phyloP scores from a whole-genome alignment of 1,284 basidiomycete genomes.

The Ganoderma multipileum region DNA sequence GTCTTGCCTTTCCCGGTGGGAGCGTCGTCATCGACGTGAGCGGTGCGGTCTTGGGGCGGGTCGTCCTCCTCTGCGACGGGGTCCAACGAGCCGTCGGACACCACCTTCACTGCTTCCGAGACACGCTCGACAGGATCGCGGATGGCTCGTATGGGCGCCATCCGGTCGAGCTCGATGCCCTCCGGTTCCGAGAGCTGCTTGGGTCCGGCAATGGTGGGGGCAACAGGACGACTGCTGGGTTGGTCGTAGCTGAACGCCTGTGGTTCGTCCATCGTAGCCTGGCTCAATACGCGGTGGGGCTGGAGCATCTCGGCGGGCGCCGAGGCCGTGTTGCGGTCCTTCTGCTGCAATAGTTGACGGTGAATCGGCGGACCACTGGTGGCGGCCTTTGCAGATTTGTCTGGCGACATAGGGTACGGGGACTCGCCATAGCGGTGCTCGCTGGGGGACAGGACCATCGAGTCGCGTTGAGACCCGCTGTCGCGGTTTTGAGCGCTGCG shows the following conservation, averaged over 20 bases:
- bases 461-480: slow-evolving; percentile 26
- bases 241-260: slow-evolving; percentile 42
- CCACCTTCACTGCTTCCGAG: slow-evolving; percentile 19
- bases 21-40: not conserved
- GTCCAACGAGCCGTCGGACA: slow-evolving; percentile 24
- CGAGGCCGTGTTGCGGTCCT: slow-evolving; percentile 41
- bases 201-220: slow-evolving; percentile 18
- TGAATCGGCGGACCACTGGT: not conserved
- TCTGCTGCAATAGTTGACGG: not conserved
- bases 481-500: slow-evolving; percentile 30
- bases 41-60: not conserved
- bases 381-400: slow-evolving; percentile 6
- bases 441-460: slow-evolving; percentile 48
- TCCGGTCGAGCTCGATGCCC: slow-evolving; percentile 49
- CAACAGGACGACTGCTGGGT: slow-evolving; percentile 11
- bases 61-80: slow-evolving; percentile 38
- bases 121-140: slow-evolving; percentile 24
- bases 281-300: slow-evolving; percentile 44
- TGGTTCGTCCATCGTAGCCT: slow-evolving; percentile 26
- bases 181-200: slow-evolving; percentile 24
- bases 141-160: slow-evolving; percentile 51
- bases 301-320: slow-evolving; percentile 61
- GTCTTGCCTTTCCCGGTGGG: slow-evolving; percentile 19
- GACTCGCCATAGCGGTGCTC: slow-evolving; percentile 52
- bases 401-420: slow-evolving; percentile 31